Base-by-base conservation (phyloP, 495 filamentous ascomycete genomes). In the Trichoderma virens region DNA sequence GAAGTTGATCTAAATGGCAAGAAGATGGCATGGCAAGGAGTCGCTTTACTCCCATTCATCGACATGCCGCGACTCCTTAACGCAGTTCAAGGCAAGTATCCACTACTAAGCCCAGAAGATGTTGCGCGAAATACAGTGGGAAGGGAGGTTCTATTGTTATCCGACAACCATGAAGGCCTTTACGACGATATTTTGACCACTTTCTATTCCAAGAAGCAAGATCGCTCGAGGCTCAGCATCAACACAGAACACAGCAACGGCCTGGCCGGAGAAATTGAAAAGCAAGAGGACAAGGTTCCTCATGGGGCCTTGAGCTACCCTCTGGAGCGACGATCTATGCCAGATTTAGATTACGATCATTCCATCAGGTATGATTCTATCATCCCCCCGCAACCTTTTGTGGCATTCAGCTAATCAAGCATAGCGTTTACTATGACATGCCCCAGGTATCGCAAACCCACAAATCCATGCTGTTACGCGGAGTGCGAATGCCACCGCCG, bases 11-110 rank as follows among this genome's bases (percentile, higher is more conserved):
- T 98, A 62, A 98, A 99, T 64, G 94, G 94, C 65, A 98, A 98
- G 80, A 99, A 98, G 72, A 95, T 96, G 75, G 90, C 91, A 2
- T 99, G 94, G 94, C 93, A 99, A 70, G 94, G 94, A 67, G 91
- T 98, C 47, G 90, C 90, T 27, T 78, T 98, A 32, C 84, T 99
- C 23, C 94, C 94, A 0, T 99, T 97, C 75, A 98, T 99, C 68
- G 92, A 99, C 72, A 94, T 94, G 76, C 87, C 87, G 62, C 85
- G 93, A 35, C 77, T 99, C 23, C 80, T 98, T 25, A 80, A 83
- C 27, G 94, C 95, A 6, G 93, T 97, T 85, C 78, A 84, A 20
- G 88, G 86, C 68, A 90, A 89, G 67, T 93, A 94, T 67, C 90
- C 88, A 61, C 76, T 90, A 8, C 79, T 99, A 11, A 88, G 84